phyloP scores from a whole-genome alignment of 768 basidiomycete species.

The Chalciporus piperatus region DNA sequence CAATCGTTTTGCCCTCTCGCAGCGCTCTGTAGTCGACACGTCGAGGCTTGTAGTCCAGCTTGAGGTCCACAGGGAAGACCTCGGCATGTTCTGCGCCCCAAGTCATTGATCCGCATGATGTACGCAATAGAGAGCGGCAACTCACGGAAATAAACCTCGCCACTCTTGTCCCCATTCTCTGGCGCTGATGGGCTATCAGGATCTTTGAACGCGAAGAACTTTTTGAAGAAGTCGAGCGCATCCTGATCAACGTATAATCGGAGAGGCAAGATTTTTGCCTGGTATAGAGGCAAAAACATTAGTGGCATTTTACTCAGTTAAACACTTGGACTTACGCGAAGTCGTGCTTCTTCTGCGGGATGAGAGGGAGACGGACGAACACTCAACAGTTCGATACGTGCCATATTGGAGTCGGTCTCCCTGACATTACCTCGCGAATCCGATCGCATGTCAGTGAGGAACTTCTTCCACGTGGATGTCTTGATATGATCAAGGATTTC shows the following conservation, averaged over 20 bases:
- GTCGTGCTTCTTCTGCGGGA: conserved; percentile 70
- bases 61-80: conserved; percentile 91
- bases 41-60: conserved; percentile 97
- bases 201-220: conserved; percentile 88
- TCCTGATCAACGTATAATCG: conserved; percentile 97
- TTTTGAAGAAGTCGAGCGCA: conserved; percentile 96
- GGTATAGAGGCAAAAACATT: not conserved
- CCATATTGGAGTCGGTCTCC: conserved; percentile 92
- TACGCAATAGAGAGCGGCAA: not conserved
- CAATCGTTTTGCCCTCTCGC: conserved; percentile 87
- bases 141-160: conserved; percentile 76
- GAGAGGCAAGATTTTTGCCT: conserved; percentile 90
- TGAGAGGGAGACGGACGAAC: conserved; percentile 71
- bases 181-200: conserved; percentile 39
- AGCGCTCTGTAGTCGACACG: conserved; percentile 93
- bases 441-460: conserved; percentile 79
- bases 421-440: conserved; percentile 86
- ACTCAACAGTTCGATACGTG: conserved; percentile 74
- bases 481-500: conserved; percentile 98
- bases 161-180: conserved; percentile 32
- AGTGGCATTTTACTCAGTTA: not conserved
- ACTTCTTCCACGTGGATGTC: conserved; percentile 98
- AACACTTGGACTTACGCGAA: conserved; percentile 45
- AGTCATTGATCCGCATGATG: conserved; percentile 4
- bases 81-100: conserved; percentile 76